Evolutionary conservation across 1,139 yeast species (phyloP).

Genomic region (Lodderomyces metapsilosis): DNA sequence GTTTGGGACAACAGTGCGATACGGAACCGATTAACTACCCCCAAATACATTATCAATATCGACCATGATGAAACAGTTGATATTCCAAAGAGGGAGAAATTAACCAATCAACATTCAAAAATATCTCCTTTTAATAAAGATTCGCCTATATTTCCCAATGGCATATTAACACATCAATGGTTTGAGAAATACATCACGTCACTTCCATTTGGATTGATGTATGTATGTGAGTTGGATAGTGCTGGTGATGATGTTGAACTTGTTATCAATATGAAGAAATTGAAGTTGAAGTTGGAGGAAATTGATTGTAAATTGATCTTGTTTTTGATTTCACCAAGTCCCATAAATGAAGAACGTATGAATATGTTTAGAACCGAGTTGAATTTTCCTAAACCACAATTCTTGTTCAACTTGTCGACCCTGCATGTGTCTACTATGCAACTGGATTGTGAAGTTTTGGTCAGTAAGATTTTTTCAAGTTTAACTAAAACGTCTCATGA

Average conservation of each 20-base stretch:
- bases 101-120: slow-evolving; percentile 21
- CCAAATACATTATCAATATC: slow-evolving; percentile 28
- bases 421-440: not conserved
- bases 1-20: slow-evolving; percentile 44
- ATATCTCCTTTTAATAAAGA: slow-evolving; percentile 38
- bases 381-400: slow-evolving; percentile 34
- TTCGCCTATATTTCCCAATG: slow-evolving; percentile 45
- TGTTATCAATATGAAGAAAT: slow-evolving; percentile 16
- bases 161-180: slow-evolving; percentile 38
- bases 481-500: slow-evolving; percentile 30
- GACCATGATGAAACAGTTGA: slow-evolving; percentile 2
- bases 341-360: slow-evolving; percentile 17
- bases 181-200: slow-evolving; percentile 30
- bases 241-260: slow-evolving; percentile 15
- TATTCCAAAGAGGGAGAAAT: slow-evolving; percentile 11
- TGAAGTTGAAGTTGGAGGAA: slow-evolving; percentile 19
- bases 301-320: slow-evolving; percentile 28
- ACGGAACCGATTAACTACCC: slow-evolving; percentile 35
- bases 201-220: slow-evolving; percentile 37
- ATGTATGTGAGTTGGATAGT: slow-evolving; percentile 19
- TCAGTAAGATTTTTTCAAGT: slow-evolving; percentile 29
- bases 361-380: slow-evolving; percentile 26
- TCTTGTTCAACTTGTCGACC: slow-evolving; percentile 17
- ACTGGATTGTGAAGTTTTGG: slow-evolving; percentile 16
- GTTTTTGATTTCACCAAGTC: slow-evolving; percentile 22